Base-by-base conservation (phyloP, 371 early-diverging fungal species). In the Apophysomyces variabilis region DNA sequence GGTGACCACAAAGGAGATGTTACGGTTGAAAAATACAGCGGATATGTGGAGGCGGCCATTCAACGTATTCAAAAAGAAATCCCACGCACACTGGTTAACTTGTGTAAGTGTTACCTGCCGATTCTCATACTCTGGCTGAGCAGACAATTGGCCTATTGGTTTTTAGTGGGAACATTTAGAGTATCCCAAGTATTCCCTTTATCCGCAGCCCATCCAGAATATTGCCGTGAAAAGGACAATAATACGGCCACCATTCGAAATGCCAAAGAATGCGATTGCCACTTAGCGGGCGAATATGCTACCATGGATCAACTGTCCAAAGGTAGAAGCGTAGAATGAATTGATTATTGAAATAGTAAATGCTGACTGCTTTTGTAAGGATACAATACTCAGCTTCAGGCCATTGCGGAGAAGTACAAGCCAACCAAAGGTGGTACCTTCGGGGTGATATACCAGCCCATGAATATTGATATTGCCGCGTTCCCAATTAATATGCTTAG, bases 111-210 rank as follows among this genome's bases (percentile, higher is more conserved):
- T 14, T 3, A 7, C 9, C 8, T 21, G 21, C 5, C 54, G 8
- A 26, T 26, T 26, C 32, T 26, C 32, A 26, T 26, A 26, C 3
- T 26, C 32, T 26, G 32, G 32, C 32, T 50, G n/a, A 21, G 54
- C 21, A 13, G 13, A 41, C 21, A 9, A 6, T 21, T 21, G 5
- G 16, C n/a, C 32, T 9, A 50, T 26, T 9, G 21, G 1, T 5
- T 21, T 7, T 0, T 35, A 66, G 64, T 64, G 14, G 68, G 68
- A 37, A 57, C 44, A 6, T 68, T 68, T 47, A 54, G 47, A n/a
- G 68, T 68, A 14, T 63, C 68, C 5, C 60, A 35, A 11, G 68
- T 68, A 5, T 68, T 62, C 39, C 38, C 57, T 18, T 7, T 68
- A 26, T 56, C 64, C 1, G 12, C 14, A 8, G 68, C 63, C 1